phyloP scores from a whole-genome alignment of 1,139 yeast species.

The Candida sanyaensis region DNA sequence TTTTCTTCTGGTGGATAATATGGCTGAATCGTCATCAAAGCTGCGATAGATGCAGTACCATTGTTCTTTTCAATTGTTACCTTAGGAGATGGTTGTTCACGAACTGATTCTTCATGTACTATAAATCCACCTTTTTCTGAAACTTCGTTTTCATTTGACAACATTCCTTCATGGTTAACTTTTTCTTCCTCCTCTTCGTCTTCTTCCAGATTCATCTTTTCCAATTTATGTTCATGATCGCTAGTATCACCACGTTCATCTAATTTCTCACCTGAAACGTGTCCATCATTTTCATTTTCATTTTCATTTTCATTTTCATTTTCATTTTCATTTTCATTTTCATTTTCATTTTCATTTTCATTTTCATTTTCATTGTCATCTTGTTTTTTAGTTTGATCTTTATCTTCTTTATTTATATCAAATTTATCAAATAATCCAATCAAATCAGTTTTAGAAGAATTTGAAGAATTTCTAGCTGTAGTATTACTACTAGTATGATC shows the following conservation, averaged over 20 bases:
- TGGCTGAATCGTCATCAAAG: constrained; percentile 16
- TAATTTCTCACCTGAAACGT: constrained; percentile 10
- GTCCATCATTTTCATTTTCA: constrained; percentile 9
- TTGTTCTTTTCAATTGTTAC: constrained; percentile 9
- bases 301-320: no score
- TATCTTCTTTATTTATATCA: constrained; percentile 23
- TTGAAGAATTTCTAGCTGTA: constrained; percentile 3
- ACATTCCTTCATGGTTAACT: neutral
- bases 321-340: no score
- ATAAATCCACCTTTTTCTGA: neutral
- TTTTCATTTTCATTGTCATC: no score
- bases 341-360: no score
- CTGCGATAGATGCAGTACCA: constrained; percentile 9
- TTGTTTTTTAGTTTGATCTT: constrained; percentile 6
- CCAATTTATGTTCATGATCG: constrained; percentile 8
- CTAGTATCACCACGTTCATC: constrained; percentile 5
- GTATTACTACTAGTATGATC: neutral
- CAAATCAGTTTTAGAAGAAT: constrained; percentile 27
- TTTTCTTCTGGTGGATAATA: constrained; percentile 8
- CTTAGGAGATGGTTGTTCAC: constrained; percentile 6
- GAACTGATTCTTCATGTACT: neutral
- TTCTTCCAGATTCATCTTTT: constrained; percentile 11
- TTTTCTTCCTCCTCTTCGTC: neutral
- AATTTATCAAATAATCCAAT: constrained; percentile 44
- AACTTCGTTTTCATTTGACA: neutral